Base-by-base conservation (phyloP, 2,329 filamentous ascomycete genomes). In the Beauveria medogensis region DNA sequence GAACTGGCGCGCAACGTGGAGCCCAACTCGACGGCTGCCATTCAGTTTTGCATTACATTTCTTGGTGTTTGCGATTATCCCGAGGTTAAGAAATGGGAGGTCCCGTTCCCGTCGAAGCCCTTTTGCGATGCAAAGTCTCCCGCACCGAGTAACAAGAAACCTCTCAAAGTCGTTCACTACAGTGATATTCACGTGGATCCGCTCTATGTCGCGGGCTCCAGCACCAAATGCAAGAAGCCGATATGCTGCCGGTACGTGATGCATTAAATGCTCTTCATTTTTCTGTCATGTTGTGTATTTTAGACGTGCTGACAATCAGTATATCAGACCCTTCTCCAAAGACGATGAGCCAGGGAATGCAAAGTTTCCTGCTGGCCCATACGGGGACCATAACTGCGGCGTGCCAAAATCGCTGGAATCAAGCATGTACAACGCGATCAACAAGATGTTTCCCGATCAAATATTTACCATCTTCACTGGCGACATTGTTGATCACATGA, bases 141-240 rank as follows among this genome's bases (percentile, higher is more conserved):
- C 20, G 55, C 61, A 2, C 71, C 78, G 2, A 81, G 78, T 53
- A 75, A 76, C 3, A 69, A 77, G 67, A 66, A 72, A 5, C 78
- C 82, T 7, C 67, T 84, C 63, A 78, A 80, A 64, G 74, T 86
- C 3, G 80, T 85, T 24, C 83, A 86, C 66, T 81, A 82, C 68
- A 83, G 80, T n/a, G 83, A 86, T 64, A 82, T 84, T 48, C 83
- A 86, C 62, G 72, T 86, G 55, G 83, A 86, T 64, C 78, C 77
- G 8, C 72, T 77, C 16, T 86, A 86, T 67, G 75, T 77, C 30
- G 70, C 75, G 3, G 83, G 83, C 0, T 74, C 80, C 4, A 83
- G 76, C 66, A 76, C 78, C 22, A 75, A 83, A 63, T 86, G 83
- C 69, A 75, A 77, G 20, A 83, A 84, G 67, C 80, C 81, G 2